Base-by-base conservation (phyloP, 2,329 filamentous ascomycete species). In the Didymella exigua region DNA sequence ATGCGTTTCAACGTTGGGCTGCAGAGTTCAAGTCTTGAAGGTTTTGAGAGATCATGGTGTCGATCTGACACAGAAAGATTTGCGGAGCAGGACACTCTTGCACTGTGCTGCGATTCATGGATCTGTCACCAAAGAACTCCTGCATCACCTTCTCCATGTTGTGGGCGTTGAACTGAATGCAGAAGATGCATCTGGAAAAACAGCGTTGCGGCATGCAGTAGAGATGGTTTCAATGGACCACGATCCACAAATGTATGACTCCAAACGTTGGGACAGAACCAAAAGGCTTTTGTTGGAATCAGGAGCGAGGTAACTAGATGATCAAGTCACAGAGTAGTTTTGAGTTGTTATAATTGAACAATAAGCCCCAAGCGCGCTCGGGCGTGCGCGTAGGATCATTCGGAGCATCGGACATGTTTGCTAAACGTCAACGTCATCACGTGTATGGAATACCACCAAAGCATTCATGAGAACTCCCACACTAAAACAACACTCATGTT, bases 1-100 rank as follows among this genome's bases (percentile, higher is more conserved):
- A 8, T 45, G 31, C 33, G 23, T 42, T 49, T 44, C 11, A 1
- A 26, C 50, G 4, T 36, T 30, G 30, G 14, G 13, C 16, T 49
- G 14, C 38, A 27, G 31, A 4, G 26, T 58, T 45, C 19, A 36
- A 40, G 16, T 55, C 18, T 45, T 51, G 13, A n/a, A 58, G 31
- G 29, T 26, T 1, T 33, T 54, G 14, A 54, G 34, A 5, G 31
- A 45, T 29, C 14, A 58, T 16, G 37, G 47, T 42, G 56, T 58
- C 31, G 38, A 55, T 52, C 26, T 58, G 27, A 45, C 37, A 36
- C 30, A 58, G 47, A 58, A 55, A 45, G 56, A 58, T 34, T 37
- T 29, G 4, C 18, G 49, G 24, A 30, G 46, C 23, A 54, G 42
- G 40, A 58, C 51, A 51, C 19, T 58, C 1, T 41, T 58, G 19